A percentile compares a stretch with the other conserved stretches of the same genome.
phyloP scores from a whole-genome alignment of 345 rosid genomes.

The Kernera saxatilis region DNA sequence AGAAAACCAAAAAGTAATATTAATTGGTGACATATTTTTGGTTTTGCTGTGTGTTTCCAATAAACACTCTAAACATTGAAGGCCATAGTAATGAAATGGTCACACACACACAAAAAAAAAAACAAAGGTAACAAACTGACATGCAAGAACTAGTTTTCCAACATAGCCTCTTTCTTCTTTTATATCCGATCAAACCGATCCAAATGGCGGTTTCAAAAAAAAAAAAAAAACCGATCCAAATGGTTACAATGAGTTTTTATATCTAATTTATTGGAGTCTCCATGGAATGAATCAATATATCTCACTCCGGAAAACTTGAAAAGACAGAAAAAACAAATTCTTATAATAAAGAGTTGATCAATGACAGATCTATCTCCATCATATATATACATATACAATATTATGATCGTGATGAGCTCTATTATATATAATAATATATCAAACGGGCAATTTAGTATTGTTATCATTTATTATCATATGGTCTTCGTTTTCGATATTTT shows the following conservation, averaged over 20 bases:
- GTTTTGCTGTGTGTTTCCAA: too few relatives aligned
- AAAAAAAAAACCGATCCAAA: not conserved
- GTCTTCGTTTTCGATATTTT: constrained; percentile 5
- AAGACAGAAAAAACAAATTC: not conserved
- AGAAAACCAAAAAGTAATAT: too few relatives aligned
- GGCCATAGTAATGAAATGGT: too few relatives aligned
- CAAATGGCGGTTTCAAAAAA: not conserved
- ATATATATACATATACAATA: not conserved
- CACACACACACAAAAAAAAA: too few relatives aligned
- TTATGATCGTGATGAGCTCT: not conserved
- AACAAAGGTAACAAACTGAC: not conserved
- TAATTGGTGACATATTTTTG: too few relatives aligned
- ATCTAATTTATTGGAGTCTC: not conserved
- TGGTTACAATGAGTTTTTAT: not conserved
- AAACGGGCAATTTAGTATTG: constrained; percentile 13
- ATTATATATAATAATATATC: not conserved
- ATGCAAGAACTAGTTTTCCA: not conserved
- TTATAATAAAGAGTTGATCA: not conserved
- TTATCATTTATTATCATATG: not conserved
- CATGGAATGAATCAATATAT: not conserved
- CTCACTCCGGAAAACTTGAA: not conserved
- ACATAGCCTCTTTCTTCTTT: not conserved
- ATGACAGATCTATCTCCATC: not conserved
- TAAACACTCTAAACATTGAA: too few relatives aligned
- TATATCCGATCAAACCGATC: not conserved